A percentile compares a stretch with the other conserved stretches of the same genome.
Evolutionary conservation across 768 basidiomycete genomes (phyloP).

Genomic region (Exidia glandulosa): DNA sequence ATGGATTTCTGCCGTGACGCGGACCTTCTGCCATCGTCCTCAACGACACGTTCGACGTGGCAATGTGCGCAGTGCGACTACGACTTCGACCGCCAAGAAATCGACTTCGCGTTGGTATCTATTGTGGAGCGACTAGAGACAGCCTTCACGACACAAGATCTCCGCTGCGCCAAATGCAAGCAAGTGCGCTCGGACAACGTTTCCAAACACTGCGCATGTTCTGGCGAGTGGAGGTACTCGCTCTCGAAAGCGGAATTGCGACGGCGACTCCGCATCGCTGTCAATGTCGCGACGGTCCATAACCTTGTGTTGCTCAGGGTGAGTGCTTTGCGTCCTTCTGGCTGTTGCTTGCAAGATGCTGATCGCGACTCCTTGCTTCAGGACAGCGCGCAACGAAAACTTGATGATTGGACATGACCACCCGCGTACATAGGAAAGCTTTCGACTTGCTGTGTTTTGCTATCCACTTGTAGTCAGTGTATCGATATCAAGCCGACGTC

Average conservation of each 20-base stretch:
- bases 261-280: conserved; percentile 65
- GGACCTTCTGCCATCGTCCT: conserved; percentile 55
- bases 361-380: neutral
- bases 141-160: conserved; percentile 78
- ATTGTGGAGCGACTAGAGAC: conserved; percentile 59
- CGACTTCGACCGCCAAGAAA: conserved; percentile 79
- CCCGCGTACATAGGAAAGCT: neutral
- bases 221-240: conserved; percentile 69
- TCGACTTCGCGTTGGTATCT: conserved; percentile 80
- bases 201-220: conserved; percentile 76
- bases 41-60: conserved; percentile 47
- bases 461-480: neutral
- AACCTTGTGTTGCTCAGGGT: conserved; percentile 61
- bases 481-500: no score
- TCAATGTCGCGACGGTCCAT: conserved; percentile 72
- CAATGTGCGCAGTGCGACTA: conserved; percentile 59
- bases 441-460: neutral
- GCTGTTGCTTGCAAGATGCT: neutral
- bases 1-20: conserved; percentile 94
- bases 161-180: conserved; percentile 80
- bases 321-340: conserved; percentile 1
- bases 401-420: neutral
- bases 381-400: neutral
- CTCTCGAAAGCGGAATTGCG: conserved; percentile 61
- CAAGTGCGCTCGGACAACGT: conserved; percentile 87